phyloP scores from a whole-genome alignment of 2,329 filamentous ascomycete genomes.

The Aspergillus sp. region DNA sequence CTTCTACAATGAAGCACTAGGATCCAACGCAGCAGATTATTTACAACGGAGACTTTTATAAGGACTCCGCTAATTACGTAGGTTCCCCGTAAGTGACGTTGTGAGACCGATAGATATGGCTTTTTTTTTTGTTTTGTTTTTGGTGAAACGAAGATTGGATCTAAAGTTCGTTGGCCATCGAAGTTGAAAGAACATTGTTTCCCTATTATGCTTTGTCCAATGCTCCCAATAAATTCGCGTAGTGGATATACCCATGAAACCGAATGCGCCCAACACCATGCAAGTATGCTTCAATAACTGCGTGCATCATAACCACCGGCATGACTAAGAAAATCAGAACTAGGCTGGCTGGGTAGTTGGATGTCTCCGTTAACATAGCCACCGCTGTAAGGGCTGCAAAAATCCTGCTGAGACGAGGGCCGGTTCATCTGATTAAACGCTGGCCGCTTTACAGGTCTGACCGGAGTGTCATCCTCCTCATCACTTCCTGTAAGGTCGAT shows the following conservation, averaged over 20 bases:
- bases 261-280: slow-evolving; percentile 23
- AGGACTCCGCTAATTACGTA: too few relatives aligned
- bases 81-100: too few relatives aligned
- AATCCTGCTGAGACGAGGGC: slow-evolving; percentile 24
- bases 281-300: slow-evolving; percentile 21
- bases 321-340: slow-evolving; percentile 17
- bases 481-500: slow-evolving; percentile 59
- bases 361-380: slow-evolving; percentile 25
- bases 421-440: slow-evolving; percentile 27
- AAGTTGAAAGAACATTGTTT: background rate
- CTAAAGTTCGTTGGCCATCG: background rate
- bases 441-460: slow-evolving; percentile 38
- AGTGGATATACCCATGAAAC: slow-evolving; percentile 10
- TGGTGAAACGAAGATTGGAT: background rate
- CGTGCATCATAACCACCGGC: slow-evolving; percentile 19
- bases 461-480: slow-evolving; percentile 50
- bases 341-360: slow-evolving; percentile 21
- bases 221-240: slow-evolving; percentile 5
- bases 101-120: too few relatives aligned
- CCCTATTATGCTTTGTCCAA: slow-evolving; percentile 5
- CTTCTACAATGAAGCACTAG: too few relatives aligned
- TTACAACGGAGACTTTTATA: too few relatives aligned
- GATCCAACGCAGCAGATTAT: too few relatives aligned
- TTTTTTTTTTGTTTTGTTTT: background rate
- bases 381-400: slow-evolving; percentile 24